Percentiles rank a stretch among this genome's conserved stretches.
Evolutionary conservation across 2,329 filamentous ascomycete species (phyloP).

Genomic region (Monilinia fructigena): DNA sequence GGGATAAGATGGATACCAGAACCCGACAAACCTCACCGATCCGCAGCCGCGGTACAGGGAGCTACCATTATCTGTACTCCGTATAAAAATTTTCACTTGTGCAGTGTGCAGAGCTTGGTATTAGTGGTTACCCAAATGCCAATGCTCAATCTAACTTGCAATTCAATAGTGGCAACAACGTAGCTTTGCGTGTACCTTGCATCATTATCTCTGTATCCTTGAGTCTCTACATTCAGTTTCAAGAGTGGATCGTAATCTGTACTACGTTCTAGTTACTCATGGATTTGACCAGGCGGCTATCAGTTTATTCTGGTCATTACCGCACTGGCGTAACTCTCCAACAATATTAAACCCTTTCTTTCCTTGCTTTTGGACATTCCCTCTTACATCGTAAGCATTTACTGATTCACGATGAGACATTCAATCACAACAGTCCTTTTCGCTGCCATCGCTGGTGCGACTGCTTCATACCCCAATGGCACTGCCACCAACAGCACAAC

Average conservation of each 20-base stretch:
- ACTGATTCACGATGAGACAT: constrained; percentile 2
- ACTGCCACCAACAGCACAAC: not conserved
- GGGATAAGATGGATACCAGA: no score
- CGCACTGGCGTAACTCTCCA: not conserved
- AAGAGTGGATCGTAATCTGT: no score
- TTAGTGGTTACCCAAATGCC: not conserved
- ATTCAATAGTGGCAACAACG: no score
- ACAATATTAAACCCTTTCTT: not conserved
- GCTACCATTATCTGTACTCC: no score
- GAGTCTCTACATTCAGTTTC: no score
- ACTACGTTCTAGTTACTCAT: not conserved
- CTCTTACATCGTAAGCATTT: not conserved
- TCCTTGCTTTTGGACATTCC: not conserved
- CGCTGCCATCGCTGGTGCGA: not conserved
- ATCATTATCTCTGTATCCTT: no score
- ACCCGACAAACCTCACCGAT: no score
- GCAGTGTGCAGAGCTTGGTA: not conserved
- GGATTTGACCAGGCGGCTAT: not conserved
- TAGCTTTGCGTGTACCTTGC: no score
- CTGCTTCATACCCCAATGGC: not conserved
- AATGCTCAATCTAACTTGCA: no score
- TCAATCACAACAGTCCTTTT: not conserved
- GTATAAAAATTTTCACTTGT: no score
- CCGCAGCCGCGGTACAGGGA: no score
- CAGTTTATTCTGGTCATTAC: not conserved